Conservation (phyloP, 164 flowering plant genomes). For the Platanus orientalis region DNA sequence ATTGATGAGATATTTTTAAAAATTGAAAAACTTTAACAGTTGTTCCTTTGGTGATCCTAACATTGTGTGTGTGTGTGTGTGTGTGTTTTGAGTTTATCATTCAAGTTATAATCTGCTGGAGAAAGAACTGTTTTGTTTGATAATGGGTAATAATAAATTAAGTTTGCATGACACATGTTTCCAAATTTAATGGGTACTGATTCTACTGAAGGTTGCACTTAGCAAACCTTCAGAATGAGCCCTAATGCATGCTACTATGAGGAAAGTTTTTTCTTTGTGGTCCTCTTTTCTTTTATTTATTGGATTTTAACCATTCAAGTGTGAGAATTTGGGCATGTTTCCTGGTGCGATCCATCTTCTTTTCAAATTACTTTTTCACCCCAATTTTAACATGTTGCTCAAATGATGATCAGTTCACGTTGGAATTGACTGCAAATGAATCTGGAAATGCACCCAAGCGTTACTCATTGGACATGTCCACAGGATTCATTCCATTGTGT, state of each 20-base stretch:
- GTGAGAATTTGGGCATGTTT: constrained; percentile 10
- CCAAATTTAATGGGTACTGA: not conserved
- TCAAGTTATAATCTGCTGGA: not conserved
- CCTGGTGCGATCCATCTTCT: not conserved
- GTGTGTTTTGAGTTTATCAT: too few species aligned
- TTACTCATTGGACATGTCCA: constrained; percentile 68
- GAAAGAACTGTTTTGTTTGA: too few species aligned
- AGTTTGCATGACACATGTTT: not conserved
- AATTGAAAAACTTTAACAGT: too few species aligned
- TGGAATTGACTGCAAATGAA: constrained; percentile 68
- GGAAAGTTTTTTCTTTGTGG: not conserved
- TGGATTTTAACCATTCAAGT: not conserved
- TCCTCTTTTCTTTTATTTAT: not conserved
- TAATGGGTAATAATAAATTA: too few species aligned
- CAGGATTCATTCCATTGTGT: constrained; percentile 67
- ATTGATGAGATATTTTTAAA: too few species aligned
- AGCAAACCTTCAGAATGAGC: not conserved
- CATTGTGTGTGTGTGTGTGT: too few species aligned
- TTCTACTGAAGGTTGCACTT: not conserved
- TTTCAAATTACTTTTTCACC: constrained; percentile 3
- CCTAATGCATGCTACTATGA: not conserved
- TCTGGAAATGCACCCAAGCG: constrained; percentile 47
- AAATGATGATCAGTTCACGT: constrained; percentile 56
- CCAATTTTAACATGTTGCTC: constrained; percentile 16
- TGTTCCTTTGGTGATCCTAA: too few species aligned